A percentile compares a stretch with the other conserved stretches of the same genome.
Conservation (phyloP, 1,139 yeast genomes). For the Kluyveromyces marxianus region DNA sequence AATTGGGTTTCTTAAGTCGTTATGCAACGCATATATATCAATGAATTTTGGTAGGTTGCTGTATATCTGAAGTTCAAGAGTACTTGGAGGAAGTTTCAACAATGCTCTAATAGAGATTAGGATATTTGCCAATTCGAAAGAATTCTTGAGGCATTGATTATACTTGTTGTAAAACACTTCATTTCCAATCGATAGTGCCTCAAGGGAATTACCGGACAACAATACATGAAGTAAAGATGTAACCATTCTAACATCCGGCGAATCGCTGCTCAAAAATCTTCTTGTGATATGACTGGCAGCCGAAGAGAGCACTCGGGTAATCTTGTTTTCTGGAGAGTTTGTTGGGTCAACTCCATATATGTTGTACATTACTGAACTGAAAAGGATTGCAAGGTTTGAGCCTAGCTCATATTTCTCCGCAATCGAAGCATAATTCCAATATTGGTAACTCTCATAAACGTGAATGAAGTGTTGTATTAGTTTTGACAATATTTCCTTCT, state of each 20-base stretch:
- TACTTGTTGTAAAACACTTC: constrained; percentile 16
- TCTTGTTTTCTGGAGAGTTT: constrained; percentile 35
- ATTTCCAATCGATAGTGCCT: constrained; percentile 7
- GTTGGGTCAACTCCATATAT: constrained; percentile 52
- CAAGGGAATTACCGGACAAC: constrained; percentile 36
- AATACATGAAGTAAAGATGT: constrained; percentile 36
- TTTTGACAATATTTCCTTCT: constrained; percentile 48
- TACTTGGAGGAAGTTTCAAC: constrained; percentile 46
- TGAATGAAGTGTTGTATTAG: constrained; percentile 51
- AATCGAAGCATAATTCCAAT: constrained; percentile 56
- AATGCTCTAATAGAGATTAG: constrained; percentile 51
- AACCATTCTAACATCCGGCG: constrained; percentile 48
- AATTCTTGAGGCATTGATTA: constrained; percentile 28
- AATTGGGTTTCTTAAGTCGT: constrained; percentile 43
- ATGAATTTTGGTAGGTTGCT: constrained; percentile 50
- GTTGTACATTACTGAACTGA: constrained; percentile 47
- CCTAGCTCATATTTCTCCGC: constrained; percentile 61
- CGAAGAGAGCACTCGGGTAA: constrained; percentile 43
- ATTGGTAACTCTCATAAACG: constrained; percentile 66
- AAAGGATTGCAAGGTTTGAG: constrained; percentile 45
- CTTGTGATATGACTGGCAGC: constrained; percentile 46
- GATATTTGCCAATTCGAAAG: constrained; percentile 36
- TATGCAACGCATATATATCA: constrained; percentile 47
- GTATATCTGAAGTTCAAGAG: constrained; percentile 57
- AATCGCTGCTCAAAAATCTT: constrained; percentile 48